These are phyloP conservation scores for Tardiomyces digboiensis DNA, from an alignment of 1,139 yeast species.

Conservation along the genomic window DNA sequence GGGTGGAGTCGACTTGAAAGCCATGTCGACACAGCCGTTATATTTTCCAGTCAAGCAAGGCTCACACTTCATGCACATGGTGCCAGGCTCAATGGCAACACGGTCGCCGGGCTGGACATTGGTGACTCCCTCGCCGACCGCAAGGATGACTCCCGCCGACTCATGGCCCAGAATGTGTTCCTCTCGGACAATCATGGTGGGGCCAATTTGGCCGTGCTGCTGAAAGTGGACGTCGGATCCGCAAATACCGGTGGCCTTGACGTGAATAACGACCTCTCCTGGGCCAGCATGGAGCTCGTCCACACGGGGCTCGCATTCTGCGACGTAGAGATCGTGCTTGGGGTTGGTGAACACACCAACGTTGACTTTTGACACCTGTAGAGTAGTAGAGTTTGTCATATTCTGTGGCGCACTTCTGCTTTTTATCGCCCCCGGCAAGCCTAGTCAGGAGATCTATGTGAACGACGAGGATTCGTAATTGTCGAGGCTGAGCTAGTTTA, in stretches of 20 bases:
- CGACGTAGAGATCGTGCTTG: conserved; percentile 27
- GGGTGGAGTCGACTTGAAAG: conserved; percentile 77
- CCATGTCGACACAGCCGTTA: conserved; percentile 70
- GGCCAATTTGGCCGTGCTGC: conserved; percentile 64
- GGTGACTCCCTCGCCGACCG: conserved; percentile 55
- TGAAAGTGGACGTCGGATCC: conserved; percentile 80
- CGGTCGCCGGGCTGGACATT: conserved; percentile 62
- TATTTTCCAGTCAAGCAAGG: conserved; percentile 68
- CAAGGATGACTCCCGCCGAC: conserved; percentile 60
- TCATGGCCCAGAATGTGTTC: conserved; percentile 77
- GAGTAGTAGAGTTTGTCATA: background rate
- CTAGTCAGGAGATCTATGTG: no score
- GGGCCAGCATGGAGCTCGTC: conserved; percentile 27
- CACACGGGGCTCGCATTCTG: conserved; percentile 26
- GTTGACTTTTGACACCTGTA: conserved; percentile 11
- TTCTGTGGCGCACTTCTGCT: no score
- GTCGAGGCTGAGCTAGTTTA: no score
- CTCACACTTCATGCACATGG: conserved; percentile 67
- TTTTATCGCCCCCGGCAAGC: no score
- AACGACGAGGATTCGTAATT: no score
- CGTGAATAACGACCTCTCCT: conserved; percentile 36
- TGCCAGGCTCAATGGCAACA: conserved; percentile 82
- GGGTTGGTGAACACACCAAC: conserved; percentile 31
- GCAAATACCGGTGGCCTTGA: conserved; percentile 64
- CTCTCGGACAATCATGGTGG: conserved; percentile 36